phyloP scores from a whole-genome alignment of 2,329 filamentous ascomycete species.

The Cyphellophora europaea region DNA sequence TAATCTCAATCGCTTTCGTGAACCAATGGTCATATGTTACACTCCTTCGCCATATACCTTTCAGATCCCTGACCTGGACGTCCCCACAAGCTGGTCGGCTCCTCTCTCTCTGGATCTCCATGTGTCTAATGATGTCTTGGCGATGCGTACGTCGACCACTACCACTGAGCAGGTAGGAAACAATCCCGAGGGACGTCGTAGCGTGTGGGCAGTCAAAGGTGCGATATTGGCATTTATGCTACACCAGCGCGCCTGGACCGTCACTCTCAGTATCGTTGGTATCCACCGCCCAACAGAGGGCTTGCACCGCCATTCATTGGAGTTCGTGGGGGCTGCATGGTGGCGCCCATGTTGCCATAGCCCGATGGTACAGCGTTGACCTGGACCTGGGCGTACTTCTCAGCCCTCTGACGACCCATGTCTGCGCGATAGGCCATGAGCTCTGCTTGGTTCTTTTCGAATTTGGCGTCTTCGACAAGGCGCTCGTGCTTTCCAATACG shows the following conservation, averaged over 20 bases:
- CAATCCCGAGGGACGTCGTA: no score
- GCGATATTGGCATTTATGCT: not conserved
- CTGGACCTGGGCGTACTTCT: constrained; percentile 10
- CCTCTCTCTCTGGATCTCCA: no score
- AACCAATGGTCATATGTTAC: no score
- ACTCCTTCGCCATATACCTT: no score
- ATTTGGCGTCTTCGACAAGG: constrained; percentile 37
- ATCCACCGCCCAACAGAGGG: not conserved
- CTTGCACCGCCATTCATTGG: not conserved
- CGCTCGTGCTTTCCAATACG: constrained; percentile 40
- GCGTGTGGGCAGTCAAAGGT: no score
- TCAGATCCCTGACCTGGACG: no score
- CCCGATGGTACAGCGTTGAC: constrained; percentile 6
- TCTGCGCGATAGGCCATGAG: constrained; percentile 20
- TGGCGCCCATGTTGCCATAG: constrained; percentile 9
- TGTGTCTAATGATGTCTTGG: no score
- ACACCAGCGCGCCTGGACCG: no score
- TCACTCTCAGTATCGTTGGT: constrained; percentile 1
- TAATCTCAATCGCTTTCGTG: no score
- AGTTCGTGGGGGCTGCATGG: not conserved
- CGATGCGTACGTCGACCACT: no score
- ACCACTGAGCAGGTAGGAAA: no score
- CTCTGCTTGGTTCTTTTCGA: constrained; percentile 30
- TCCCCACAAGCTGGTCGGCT: no score
- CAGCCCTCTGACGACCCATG: constrained; percentile 14